phyloP scores from a whole-genome alignment of 768 basidiomycete genomes.

The Amanita jacksonii region DNA sequence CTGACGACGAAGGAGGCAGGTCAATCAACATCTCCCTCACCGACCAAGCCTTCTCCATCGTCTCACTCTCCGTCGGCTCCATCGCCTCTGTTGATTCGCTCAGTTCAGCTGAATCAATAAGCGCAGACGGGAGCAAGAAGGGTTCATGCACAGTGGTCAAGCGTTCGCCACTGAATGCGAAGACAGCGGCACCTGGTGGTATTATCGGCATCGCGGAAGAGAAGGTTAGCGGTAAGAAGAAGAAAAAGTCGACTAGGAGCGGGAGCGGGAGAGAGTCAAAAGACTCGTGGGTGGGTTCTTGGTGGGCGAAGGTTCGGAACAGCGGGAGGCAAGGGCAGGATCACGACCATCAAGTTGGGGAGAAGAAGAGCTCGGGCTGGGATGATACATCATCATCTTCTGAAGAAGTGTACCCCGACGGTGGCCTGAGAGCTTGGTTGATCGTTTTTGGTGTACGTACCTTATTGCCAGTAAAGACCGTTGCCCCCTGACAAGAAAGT shows the following conservation, averaged over 20 bases:
- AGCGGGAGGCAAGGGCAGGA: neutral
- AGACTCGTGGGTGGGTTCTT: too few relatives aligned
- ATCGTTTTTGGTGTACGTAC: conserved; percentile 33
- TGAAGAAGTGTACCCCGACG: conserved; percentile 32
- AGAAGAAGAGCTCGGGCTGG: neutral
- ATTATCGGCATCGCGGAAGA: neutral
- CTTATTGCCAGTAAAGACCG: too few relatives aligned
- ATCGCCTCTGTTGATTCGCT: neutral
- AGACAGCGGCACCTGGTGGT: too few relatives aligned
- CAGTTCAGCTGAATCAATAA: too few relatives aligned
- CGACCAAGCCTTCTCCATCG: conserved; percentile 1
- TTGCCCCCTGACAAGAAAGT: too few relatives aligned
- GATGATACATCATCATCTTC: too few relatives aligned
- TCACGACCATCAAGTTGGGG: too few relatives aligned
- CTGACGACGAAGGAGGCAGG: neutral
- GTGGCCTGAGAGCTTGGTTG: conserved; percentile 35
- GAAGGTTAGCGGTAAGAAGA: neutral
- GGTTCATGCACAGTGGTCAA: too few relatives aligned
- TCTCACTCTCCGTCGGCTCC: neutral
- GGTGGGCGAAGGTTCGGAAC: too few relatives aligned
- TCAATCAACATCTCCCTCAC: neutral
- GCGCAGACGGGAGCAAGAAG: too few relatives aligned
- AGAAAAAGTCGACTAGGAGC: neutral
- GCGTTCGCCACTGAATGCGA: too few relatives aligned
- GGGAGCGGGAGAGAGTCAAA: neutral